A percentile compares a stretch with the other conserved stretches of the same genome.
These are phyloP conservation scores for Beverwykella pulmonaria DNA, from an alignment of 495 filamentous ascomycete genomes.

Conservation along the genomic window DNA sequence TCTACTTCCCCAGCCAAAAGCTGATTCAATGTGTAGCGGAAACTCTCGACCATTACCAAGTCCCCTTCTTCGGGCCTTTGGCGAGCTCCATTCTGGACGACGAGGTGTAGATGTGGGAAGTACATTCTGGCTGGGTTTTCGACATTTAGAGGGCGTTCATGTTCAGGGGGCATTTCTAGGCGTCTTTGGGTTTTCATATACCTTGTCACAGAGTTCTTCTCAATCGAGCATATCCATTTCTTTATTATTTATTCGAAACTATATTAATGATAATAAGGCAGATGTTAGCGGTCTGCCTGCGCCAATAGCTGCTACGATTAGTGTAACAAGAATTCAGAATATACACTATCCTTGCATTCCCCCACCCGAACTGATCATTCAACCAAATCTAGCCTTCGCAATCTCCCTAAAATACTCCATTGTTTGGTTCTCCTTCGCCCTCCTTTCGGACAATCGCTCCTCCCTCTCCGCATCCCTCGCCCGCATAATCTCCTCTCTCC, in stretches of 20 bases:
- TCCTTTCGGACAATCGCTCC: constrained; percentile 59
- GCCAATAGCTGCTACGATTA: too few species aligned
- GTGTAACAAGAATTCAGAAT: too few species aligned
- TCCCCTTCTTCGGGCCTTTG: constrained; percentile 82
- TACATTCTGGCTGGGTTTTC: background rate
- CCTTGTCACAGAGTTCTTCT: background rate
- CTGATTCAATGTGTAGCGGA: constrained; percentile 59
- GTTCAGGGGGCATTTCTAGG: background rate
- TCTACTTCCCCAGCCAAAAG: background rate
- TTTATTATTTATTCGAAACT: background rate
- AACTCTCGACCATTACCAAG: constrained; percentile 86
- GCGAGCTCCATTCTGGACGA: constrained; percentile 92
- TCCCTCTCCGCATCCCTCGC: constrained; percentile 66
- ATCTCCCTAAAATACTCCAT: constrained; percentile 66
- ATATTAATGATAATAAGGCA: background rate
- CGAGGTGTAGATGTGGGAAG: constrained; percentile 50
- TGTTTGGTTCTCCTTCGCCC: constrained; percentile 65
- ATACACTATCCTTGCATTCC: background rate
- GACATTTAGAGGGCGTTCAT: background rate
- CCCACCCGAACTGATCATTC: too few species aligned
- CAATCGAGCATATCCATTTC: background rate
- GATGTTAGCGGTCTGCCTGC: background rate
- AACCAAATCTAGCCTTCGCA: constrained; percentile 65
- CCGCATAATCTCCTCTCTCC: constrained; percentile 65
- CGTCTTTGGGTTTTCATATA: constrained; percentile 2